Evolutionary conservation across 2,329 filamentous ascomycete genomes (phyloP).

Genomic region (Blastomyces emzantsi): DNA sequence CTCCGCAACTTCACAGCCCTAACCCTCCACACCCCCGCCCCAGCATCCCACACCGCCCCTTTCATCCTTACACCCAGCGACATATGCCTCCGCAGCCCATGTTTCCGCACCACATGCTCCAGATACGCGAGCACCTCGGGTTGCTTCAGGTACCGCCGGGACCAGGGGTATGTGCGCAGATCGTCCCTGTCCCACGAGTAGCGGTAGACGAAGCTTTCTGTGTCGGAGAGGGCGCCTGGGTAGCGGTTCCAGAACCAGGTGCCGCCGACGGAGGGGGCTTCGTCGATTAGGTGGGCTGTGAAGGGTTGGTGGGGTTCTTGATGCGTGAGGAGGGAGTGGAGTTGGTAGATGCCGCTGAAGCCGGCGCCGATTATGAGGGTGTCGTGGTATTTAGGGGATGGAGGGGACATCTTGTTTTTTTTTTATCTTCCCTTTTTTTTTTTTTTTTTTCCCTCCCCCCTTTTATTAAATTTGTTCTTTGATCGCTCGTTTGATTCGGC

Average conservation of each 20-base stretch:
- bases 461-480: no score
- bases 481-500: no score
- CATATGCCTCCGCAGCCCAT: background rate
- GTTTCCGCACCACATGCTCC: background rate
- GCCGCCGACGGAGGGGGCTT: background rate
- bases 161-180: background rate
- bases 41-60: background rate
- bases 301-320: background rate
- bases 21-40: slow-evolving; percentile 1
- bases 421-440: no score
- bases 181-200: background rate
- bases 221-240: slow-evolving; percentile 1
- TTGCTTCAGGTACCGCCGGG: background rate
- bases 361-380: background rate
- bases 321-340: background rate
- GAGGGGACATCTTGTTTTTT: background rate
- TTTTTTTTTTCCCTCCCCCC: no score
- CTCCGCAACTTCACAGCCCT: background rate
- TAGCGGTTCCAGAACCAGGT: slow-evolving; percentile 1
- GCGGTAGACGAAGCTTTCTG: slow-evolving; percentile 1
- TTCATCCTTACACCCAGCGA: background rate
- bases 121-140: background rate
- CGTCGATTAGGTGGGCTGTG: background rate
- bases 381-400: background rate
- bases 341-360: slow-evolving; percentile 5